Conservation (phyloP, 345 rosid genomes). For the Citrus inodora region DNA sequence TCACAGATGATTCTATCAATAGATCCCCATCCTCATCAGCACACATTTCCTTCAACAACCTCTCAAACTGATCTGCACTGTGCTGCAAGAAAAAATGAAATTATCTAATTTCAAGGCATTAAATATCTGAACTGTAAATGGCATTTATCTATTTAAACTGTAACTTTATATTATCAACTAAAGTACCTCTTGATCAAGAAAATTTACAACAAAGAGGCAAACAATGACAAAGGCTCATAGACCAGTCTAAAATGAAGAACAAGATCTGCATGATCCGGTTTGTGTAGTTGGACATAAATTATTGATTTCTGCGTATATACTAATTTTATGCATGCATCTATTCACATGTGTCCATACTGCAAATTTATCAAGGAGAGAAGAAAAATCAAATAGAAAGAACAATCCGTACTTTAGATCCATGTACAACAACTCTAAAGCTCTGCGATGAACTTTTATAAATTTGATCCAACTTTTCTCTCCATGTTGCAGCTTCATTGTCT, state of each 20-base stretch:
- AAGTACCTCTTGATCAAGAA: conserved; percentile 1
- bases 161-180: background rate
- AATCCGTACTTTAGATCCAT: conserved; percentile 88
- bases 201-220: background rate
- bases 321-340: background rate
- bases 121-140: background rate
- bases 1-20: conserved; percentile 91
- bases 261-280: background rate
- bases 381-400: conserved; percentile 7
- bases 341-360: background rate
- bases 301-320: background rate
- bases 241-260: background rate
- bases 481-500: conserved; percentile 97
- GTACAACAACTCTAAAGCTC: conserved; percentile 98
- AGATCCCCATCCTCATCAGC: conserved; percentile 93
- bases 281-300: background rate
- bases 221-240: background rate
- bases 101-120: conserved; percentile 20
- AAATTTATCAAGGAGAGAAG: conserved; percentile 3
- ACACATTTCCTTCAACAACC: conserved; percentile 96
- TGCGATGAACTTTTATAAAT: conserved; percentile 98
- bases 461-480: conserved; percentile 98
- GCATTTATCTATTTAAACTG: conserved; percentile 1
- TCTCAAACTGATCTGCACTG: conserved; percentile 97
- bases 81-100: conserved; percentile 72